phyloP scores from a whole-genome alignment of 345 rosid genomes.

The Sonneratia caseolaris region DNA sequence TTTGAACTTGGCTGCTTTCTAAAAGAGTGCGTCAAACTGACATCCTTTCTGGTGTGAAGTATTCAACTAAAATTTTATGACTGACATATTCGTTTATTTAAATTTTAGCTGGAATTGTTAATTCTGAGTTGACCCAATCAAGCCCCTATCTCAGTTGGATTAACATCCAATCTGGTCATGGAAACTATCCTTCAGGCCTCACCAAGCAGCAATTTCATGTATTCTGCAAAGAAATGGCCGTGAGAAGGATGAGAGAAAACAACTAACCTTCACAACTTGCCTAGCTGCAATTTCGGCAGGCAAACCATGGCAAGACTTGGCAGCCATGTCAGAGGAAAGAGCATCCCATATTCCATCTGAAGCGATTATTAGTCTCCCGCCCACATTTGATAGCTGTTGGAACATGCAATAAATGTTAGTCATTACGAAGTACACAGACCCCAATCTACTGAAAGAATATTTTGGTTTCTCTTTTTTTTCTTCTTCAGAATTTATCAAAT shows the following conservation, averaged over 20 bases:
- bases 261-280: conserved; percentile 78
- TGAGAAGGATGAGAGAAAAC: background rate
- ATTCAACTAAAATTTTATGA: background rate
- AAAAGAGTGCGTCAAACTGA: background rate
- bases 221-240: background rate
- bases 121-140: background rate
- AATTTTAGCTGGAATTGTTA: background rate
- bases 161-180: background rate
- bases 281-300: conserved; percentile 84
- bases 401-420: background rate
- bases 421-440: background rate
- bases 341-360: conserved; percentile 97
- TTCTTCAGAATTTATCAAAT: background rate
- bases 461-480: background rate
- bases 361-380: conserved; percentile 87
- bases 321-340: conserved; percentile 63
- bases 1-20: background rate
- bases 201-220: background rate
- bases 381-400: conserved; percentile 59
- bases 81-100: background rate
- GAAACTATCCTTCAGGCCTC: background rate
- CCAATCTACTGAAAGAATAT: background rate
- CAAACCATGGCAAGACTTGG: conserved; percentile 67
- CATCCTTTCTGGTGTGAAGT: background rate
- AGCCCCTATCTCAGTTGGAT: background rate